Base-by-base conservation (phyloP, 2,329 filamentous ascomycete species). In the Exophiala dermatitidis region DNA sequence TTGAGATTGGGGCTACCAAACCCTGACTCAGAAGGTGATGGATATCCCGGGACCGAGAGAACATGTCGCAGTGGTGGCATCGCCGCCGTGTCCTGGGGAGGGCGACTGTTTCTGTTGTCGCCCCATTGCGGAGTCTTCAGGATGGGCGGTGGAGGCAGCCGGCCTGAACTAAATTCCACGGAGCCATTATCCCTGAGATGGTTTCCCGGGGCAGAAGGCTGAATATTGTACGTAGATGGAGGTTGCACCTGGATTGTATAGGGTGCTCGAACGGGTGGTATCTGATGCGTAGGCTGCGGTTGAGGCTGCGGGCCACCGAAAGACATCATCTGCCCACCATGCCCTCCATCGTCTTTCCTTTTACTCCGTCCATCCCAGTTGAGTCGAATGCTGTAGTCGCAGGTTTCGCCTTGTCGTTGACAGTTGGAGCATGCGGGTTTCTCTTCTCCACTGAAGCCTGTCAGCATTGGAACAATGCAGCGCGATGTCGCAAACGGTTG, bases 301-400 rank as follows among this genome's bases (percentile, higher is more conserved):
- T 29, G 44, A 19, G 49, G 31, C 31, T 42, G 54, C 26, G 56
- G 38, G 31, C 48, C 45, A 12, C 45, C 50, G 36, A 63, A 71
- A 1, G 71, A 71, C 2, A 68, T 63, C 32, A 67, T 66, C 44
- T 67, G 66, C 2, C 68, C 65, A 3, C 69, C 65, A 1, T 63
- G 60, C 41, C 60, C 66, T 31, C 65, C 58, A 28, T 66, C 64
- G 49, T 64, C 71, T 57, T 77, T 77, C 68, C 79, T 81, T 65
- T 81, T 84, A 46, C 78, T 77, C 52, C 86, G 79, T 3, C 86
- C 86, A 56, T 85, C 84, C 88, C 88, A 91, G 63, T 90, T 90
- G 60, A 91, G 72, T 32, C 85, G 79, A 62, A 91, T 86, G 63
- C 82, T 87, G 67, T 90, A 91, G 69, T 93, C 87, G 72, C 88